phyloP scores from a whole-genome alignment of 2,329 filamentous ascomycete genomes.

The Karstenula rhodostoma region DNA sequence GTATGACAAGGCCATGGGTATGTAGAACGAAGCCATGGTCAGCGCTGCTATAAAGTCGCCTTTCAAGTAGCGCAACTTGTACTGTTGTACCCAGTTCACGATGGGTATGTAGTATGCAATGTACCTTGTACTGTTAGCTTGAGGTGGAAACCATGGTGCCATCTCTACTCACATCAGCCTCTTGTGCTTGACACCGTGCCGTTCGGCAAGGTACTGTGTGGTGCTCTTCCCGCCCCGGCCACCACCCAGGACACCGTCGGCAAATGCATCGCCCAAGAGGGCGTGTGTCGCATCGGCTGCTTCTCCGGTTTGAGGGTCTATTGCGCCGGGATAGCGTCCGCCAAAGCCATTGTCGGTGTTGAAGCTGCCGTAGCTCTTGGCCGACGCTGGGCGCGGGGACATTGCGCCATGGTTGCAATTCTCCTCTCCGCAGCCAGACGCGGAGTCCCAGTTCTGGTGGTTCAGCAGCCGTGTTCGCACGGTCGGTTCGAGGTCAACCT shows the following conservation, averaged over 20 bases:
- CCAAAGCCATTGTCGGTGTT: conserved; percentile 51
- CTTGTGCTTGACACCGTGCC: conserved; percentile 76
- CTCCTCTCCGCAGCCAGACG: conserved; percentile 40
- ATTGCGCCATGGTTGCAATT: conserved; percentile 78
- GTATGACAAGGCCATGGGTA: conserved; percentile 94
- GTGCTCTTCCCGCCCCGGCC: conserved; percentile 71
- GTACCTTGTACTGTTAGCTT: conserved; percentile 66
- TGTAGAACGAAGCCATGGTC: conserved; percentile 98
- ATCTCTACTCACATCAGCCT: conserved; percentile 70
- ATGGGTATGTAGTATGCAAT: conserved; percentile 92
- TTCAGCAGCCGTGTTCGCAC: conserved; percentile 51
- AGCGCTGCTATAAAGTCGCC: conserved; percentile 89
- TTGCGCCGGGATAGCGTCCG: conserved; percentile 45
- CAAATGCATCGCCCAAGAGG: conserved; percentile 52
- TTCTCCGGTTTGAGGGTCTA: conserved; percentile 37
- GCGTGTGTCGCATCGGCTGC: conserved; percentile 47
- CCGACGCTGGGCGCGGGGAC: conserved; percentile 69
- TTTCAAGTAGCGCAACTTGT: conserved; percentile 79
- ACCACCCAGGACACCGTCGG: conserved; percentile 53
- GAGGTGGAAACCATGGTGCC: conserved; percentile 15
- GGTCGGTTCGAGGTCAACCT: conserved; percentile 43
- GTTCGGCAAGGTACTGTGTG: conserved; percentile 74
- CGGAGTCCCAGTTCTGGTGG: conserved; percentile 46
- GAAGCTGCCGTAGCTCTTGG: conserved; percentile 62
- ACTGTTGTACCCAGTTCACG: conserved; percentile 88